These are phyloP conservation scores for Linaria vulgaris DNA, from an alignment of 257 asterid genomes.

Conservation along the genomic window DNA sequence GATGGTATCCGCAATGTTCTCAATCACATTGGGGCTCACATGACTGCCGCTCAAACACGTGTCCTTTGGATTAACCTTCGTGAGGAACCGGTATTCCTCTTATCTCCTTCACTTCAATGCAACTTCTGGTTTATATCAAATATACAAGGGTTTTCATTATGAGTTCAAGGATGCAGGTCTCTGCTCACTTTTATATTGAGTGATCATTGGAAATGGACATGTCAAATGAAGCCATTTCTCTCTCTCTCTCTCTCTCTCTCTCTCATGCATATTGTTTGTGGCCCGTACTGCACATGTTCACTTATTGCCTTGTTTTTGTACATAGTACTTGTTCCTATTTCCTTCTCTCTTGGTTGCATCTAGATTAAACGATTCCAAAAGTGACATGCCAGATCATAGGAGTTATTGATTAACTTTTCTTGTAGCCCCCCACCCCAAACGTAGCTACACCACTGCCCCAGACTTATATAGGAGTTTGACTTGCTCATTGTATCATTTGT, in stretches of 20 bases:
- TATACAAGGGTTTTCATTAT: conserved; percentile 15
- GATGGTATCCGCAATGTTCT: conserved; percentile 95
- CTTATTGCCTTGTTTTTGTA: background rate
- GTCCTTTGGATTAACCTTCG: conserved; percentile 93
- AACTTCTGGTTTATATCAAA: conserved; percentile 14
- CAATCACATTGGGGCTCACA: conserved; percentile 72
- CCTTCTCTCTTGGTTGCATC: conserved; percentile 6
- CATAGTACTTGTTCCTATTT: background rate
- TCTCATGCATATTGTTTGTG: background rate
- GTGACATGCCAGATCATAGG: background rate
- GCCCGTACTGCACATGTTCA: background rate
- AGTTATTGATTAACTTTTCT: background rate
- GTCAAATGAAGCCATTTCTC: too few species aligned
- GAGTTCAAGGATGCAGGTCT: conserved; percentile 16
- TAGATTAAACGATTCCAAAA: background rate
- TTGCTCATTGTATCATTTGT: background rate
- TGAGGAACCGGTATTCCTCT: conserved; percentile 83
- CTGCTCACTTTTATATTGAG: conserved; percentile 15
- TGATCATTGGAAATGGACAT: too few species aligned
- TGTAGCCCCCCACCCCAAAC: too few species aligned
- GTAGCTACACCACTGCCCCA: too few species aligned
- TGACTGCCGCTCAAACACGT: conserved; percentile 55
- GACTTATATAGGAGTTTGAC: background rate
- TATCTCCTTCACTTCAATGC: conserved; percentile 8
- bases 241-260: background rate